A percentile compares a stretch with the other conserved stretches of the same genome.
These are phyloP conservation scores for Excoecaria cochinchinensis DNA, from an alignment of 345 rosid genomes.

Conservation along the genomic window DNA sequence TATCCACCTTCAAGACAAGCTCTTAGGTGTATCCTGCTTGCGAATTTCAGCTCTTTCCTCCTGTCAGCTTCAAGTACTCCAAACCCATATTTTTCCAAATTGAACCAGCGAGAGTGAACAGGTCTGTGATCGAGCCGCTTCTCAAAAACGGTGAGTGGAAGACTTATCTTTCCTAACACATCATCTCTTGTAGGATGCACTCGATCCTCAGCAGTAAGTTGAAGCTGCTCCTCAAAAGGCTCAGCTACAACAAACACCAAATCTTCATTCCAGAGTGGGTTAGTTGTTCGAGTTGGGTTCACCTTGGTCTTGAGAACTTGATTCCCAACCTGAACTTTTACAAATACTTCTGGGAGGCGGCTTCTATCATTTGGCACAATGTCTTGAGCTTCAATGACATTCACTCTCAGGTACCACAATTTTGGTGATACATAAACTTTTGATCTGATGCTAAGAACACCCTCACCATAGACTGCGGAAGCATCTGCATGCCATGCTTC, in stretches of 20 bases:
- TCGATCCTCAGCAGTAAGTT: conserved; percentile 64
- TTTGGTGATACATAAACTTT: conserved; percentile 88
- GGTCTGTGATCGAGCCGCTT: conserved; percentile 84
- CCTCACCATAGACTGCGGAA: conserved; percentile 66
- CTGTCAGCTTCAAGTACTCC: conserved; percentile 72
- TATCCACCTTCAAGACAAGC: conserved; percentile 92
- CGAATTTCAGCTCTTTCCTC: conserved; percentile 73
- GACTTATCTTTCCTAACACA: conserved; percentile 56
- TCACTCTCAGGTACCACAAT: conserved; percentile 79
- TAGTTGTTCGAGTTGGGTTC: conserved; percentile 46
- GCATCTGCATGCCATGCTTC: conserved; percentile 85
- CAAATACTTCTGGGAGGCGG: conserved; percentile 68
- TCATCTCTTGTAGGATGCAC: conserved; percentile 66
- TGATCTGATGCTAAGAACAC: conserved; percentile 57
- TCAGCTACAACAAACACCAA: conserved; percentile 88
- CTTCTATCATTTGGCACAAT: conserved; percentile 57
- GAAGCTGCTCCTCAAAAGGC: conserved; percentile 83
- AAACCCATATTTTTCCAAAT: conserved; percentile 75
- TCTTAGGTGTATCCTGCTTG: conserved; percentile 76
- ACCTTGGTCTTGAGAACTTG: conserved; percentile 65
- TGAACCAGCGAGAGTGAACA: conserved; percentile 83
- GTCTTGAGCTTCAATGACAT: conserved; percentile 90
- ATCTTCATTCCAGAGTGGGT: conserved; percentile 82
- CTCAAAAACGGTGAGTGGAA: conserved; percentile 56
- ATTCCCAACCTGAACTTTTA: conserved; percentile 73